Evolutionary conservation across 2,329 filamentous ascomycete species (phyloP).

Genomic region (Paecilomyces fulvus): DNA sequence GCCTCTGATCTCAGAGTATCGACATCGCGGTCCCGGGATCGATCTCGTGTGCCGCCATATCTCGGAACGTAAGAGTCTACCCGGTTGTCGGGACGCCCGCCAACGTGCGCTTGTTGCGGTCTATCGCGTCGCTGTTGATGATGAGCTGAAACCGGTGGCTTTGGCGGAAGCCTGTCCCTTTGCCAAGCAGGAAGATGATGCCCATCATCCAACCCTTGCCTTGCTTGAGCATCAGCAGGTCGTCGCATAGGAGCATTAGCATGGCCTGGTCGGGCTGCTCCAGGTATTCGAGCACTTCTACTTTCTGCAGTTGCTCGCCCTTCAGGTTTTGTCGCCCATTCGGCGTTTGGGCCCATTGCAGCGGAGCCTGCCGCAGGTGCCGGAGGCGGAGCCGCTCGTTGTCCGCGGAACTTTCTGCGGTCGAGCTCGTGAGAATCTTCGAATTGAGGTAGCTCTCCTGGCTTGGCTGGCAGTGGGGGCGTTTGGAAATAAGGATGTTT

Average conservation of each 20-base stretch:
- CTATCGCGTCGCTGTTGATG: slow-evolving; percentile 26
- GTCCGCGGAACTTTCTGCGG: slow-evolving; percentile 77
- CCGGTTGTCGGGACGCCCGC: slow-evolving; percentile 16
- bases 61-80: slow-evolving; percentile 31
- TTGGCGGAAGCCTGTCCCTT: slow-evolving; percentile 28
- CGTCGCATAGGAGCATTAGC: slow-evolving; percentile 17
- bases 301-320: slow-evolving; percentile 20
- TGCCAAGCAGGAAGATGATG: slow-evolving; percentile 17
- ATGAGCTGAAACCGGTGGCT: slow-evolving; percentile 24
- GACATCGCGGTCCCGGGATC: slow-evolving; percentile 15
- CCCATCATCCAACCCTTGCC: slow-evolving; percentile 14
- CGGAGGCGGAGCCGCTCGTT: slow-evolving; percentile 75
- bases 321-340: slow-evolving; percentile 37
- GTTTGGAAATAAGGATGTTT: slow-evolving; percentile 86
- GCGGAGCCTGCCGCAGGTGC: slow-evolving; percentile 88
- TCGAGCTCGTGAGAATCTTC: slow-evolving; percentile 97
- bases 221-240: slow-evolving; percentile 13
- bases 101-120: slow-evolving; percentile 13
- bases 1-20: slow-evolving; percentile 10
- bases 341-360: slow-evolving; percentile 57
- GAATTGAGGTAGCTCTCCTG: slow-evolving; percentile 81
- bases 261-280: slow-evolving; percentile 21
- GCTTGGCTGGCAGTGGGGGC: slow-evolving; percentile 66
- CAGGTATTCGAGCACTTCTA: slow-evolving; percentile 28
- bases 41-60: slow-evolving; percentile 20